These are phyloP conservation scores for Brettanomyces bruxellensis DNA, from an alignment of 805 yeast species.

Conservation along the genomic window DNA sequence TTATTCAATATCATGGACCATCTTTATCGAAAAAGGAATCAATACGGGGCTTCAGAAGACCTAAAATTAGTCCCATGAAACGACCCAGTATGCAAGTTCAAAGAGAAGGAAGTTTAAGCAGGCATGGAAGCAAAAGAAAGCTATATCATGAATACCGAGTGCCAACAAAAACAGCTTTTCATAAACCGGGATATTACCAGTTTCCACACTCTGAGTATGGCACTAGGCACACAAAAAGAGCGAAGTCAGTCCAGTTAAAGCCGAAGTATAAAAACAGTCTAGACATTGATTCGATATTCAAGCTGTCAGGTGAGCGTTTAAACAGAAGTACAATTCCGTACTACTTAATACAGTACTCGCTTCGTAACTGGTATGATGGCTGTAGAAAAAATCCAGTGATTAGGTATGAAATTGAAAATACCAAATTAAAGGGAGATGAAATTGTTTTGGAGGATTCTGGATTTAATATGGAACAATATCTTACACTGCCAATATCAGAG, in stretches of 20 bases:
- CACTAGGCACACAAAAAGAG: not conserved
- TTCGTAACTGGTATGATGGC: conserved; percentile 7
- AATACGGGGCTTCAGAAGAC: too few relatives aligned
- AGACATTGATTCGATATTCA: not conserved
- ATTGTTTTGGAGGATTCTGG: conserved; percentile 11
- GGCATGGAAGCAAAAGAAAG: not conserved
- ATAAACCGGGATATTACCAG: not conserved
- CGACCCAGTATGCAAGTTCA: not conserved
- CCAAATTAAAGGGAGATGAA: conserved; percentile 4
- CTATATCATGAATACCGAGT: not conserved
- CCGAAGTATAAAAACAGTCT: not conserved
- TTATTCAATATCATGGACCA: too few relatives aligned
- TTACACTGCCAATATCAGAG: not conserved
- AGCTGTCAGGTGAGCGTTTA: not conserved
- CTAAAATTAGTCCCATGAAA: not conserved
- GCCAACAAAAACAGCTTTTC: not conserved
- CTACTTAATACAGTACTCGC: conserved; percentile 12
- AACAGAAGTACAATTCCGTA: conserved; percentile 4
- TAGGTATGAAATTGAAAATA: conserved; percentile 11
- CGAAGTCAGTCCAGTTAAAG: not conserved
- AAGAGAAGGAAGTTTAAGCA: too few relatives aligned
- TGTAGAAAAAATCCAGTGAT: conserved; percentile 16
- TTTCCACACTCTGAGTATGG: not conserved
- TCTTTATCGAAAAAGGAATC: too few relatives aligned
- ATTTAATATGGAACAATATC: conserved; percentile 8